phyloP scores from a whole-genome alignment of 2,329 filamentous ascomycete species.

The Talaromyces verruculosus region DNA sequence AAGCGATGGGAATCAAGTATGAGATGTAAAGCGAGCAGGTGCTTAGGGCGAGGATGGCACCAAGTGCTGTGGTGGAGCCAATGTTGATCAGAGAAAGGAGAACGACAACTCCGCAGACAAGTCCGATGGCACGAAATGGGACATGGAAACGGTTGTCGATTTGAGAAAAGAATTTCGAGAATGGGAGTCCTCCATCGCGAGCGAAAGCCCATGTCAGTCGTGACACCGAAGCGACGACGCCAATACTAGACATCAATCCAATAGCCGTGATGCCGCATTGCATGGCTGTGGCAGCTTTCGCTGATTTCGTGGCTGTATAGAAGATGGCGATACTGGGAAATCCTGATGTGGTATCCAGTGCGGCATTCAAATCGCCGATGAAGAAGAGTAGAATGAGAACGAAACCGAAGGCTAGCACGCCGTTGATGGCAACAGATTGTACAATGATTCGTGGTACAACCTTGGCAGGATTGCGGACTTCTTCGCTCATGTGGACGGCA shows the following conservation, averaged over 20 bases:
- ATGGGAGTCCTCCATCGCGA: constrained; percentile 48
- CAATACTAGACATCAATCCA: constrained; percentile 43
- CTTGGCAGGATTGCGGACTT: constrained; percentile 47
- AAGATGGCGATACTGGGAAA: constrained; percentile 49
- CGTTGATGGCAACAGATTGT: constrained; percentile 47
- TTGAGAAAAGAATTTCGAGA: constrained; percentile 24
- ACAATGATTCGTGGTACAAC: constrained; percentile 50
- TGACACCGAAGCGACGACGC: constrained; percentile 49
- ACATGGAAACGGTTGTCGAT: constrained; percentile 31
- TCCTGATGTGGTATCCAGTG: constrained; percentile 29
- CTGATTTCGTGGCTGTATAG: constrained; percentile 43
- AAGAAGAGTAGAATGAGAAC: constrained; percentile 46
- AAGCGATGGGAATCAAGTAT: constrained; percentile 42
- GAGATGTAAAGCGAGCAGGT: constrained; percentile 41
- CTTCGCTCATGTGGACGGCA: constrained; percentile 51
- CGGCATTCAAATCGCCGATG: constrained; percentile 43
- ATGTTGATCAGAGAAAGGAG: constrained; percentile 43
- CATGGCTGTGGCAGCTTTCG: constrained; percentile 44
- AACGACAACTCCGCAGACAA: constrained; percentile 35
- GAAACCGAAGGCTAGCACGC: constrained; percentile 44
- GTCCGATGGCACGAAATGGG: constrained; percentile 40
- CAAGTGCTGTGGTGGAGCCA: constrained; percentile 41
- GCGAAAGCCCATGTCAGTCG: constrained; percentile 54
- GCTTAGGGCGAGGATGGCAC: constrained; percentile 42
- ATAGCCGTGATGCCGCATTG: constrained; percentile 41